phyloP scores from a whole-genome alignment of 2,329 filamentous ascomycete species.

The Mycocentrospora acerina region DNA sequence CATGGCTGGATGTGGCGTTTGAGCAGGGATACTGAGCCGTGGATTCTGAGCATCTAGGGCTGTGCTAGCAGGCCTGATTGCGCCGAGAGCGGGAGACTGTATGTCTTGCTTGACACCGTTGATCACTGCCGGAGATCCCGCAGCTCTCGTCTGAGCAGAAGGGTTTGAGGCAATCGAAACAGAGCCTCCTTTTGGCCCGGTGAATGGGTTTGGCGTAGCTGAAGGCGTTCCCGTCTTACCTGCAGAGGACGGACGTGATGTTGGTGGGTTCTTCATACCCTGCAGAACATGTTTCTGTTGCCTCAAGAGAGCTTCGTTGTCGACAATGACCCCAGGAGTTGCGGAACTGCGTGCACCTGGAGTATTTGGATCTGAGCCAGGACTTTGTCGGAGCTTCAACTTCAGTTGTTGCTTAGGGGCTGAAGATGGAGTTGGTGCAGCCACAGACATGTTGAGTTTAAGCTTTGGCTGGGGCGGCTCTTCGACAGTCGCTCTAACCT shows the following conservation, averaged over 20 bases:
- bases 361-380: conserved; percentile 42
- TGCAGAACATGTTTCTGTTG: conserved; percentile 56
- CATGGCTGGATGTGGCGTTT: conserved; percentile 40
- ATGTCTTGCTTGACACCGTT: conserved; percentile 44
- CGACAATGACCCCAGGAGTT: conserved; percentile 54
- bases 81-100: conserved; percentile 48
- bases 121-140: conserved; percentile 29
- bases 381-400: conserved; percentile 55
- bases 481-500: conserved; percentile 70
- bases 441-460: conserved; percentile 69
- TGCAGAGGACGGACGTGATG: conserved; percentile 28
- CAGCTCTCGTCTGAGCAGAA: conserved; percentile 32
- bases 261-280: conserved; percentile 47
- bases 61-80: conserved; percentile 40
- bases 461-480: conserved; percentile 76
- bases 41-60: conserved; percentile 34
- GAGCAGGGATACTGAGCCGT: conserved; percentile 30
- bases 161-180: conserved; percentile 21
- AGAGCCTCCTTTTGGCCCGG: conserved; percentile 25
- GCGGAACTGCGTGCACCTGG: conserved; percentile 44
- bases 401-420: conserved; percentile 57
- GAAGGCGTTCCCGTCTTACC: conserved; percentile 29
- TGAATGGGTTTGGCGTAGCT: conserved; percentile 30
- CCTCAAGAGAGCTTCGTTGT: conserved; percentile 55
- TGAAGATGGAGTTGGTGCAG: conserved; percentile 21